Evolutionary conservation across 1,284 basidiomycete genomes (phyloP).

Genomic region (Trichosporon coremiiforme): DNA sequence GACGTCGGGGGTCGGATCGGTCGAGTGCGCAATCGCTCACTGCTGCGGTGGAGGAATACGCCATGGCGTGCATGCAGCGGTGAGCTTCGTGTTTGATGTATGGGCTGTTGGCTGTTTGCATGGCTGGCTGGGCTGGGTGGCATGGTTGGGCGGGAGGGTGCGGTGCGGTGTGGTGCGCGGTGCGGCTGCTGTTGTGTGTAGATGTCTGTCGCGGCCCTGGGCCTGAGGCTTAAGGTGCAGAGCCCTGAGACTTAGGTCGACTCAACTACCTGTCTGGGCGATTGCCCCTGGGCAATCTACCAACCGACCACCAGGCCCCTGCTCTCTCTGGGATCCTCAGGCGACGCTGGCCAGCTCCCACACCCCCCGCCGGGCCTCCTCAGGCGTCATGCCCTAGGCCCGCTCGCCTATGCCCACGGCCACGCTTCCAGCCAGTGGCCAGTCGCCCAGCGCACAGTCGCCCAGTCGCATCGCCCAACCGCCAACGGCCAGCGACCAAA

Average conservation of each 20-base stretch:
- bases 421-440: not conserved
- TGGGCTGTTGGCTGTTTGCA: not conserved
- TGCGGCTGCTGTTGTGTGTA: not conserved
- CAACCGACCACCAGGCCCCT: slow-evolving; percentile 12
- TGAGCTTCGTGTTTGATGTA: slow-evolving; percentile 5
- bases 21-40: not conserved
- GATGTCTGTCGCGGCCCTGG: slow-evolving; percentile 13
- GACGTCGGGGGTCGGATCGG: not conserved
- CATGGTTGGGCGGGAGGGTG: not conserved
- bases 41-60: not conserved
- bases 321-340: not conserved
- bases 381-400: not conserved
- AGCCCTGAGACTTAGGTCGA: slow-evolving; percentile 6
- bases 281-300: slow-evolving; percentile 1
- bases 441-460: not conserved
- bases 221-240: not conserved
- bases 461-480: not conserved
- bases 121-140: not conserved
- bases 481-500: slow-evolving; percentile 14
- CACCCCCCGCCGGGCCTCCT: slow-evolving; percentile 13
- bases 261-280: slow-evolving; percentile 7
- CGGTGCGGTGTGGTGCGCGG: not conserved
- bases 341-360: not conserved
- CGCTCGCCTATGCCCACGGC: slow-evolving; percentile 4
- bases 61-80: not conserved